Evolutionary conservation across 2,329 filamentous ascomycete genomes (phyloP).

Genomic region (Aspergillus costaricaensis): DNA sequence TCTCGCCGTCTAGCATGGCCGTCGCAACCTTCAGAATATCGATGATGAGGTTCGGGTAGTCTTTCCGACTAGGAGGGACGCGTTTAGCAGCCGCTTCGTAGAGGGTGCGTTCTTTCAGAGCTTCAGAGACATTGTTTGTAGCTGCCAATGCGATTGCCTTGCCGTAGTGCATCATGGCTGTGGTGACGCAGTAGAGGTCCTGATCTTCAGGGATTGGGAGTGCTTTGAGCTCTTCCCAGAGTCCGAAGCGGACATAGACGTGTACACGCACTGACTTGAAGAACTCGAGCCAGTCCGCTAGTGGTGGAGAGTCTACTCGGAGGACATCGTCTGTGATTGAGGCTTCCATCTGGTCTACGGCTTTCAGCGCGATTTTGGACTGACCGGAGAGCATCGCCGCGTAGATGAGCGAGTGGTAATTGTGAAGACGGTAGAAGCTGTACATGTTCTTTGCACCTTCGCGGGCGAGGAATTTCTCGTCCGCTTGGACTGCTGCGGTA

Average conservation of each 20-base stretch:
- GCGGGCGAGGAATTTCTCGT: constrained; percentile 64
- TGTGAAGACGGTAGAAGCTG: constrained; percentile 70
- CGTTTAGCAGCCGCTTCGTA: constrained; percentile 55
- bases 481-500: constrained; percentile 63
- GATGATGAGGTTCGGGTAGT: constrained; percentile 66
- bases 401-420: constrained; percentile 74
- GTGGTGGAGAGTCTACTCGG: constrained; percentile 65
- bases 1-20: constrained; percentile 70
- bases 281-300: constrained; percentile 77
- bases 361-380: constrained; percentile 61
- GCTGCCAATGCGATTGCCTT: constrained; percentile 67
- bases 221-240: constrained; percentile 66
- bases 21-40: constrained; percentile 64
- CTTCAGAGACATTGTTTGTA: constrained; percentile 54
- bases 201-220: constrained; percentile 56
- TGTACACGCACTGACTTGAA: constrained; percentile 69
- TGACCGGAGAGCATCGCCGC: constrained; percentile 74
- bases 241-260: constrained; percentile 70
- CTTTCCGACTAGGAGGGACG: constrained; percentile 60
- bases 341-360: constrained; percentile 59
- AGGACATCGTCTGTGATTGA: constrained; percentile 66
- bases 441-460: constrained; percentile 68
- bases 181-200: constrained; percentile 67
- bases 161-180: constrained; percentile 67
- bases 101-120: constrained; percentile 51